A percentile compares a stretch with the other conserved stretches of the same genome.
phyloP scores from a whole-genome alignment of 2,329 filamentous ascomycete species.

The Colletotrichum acutatum region DNA sequence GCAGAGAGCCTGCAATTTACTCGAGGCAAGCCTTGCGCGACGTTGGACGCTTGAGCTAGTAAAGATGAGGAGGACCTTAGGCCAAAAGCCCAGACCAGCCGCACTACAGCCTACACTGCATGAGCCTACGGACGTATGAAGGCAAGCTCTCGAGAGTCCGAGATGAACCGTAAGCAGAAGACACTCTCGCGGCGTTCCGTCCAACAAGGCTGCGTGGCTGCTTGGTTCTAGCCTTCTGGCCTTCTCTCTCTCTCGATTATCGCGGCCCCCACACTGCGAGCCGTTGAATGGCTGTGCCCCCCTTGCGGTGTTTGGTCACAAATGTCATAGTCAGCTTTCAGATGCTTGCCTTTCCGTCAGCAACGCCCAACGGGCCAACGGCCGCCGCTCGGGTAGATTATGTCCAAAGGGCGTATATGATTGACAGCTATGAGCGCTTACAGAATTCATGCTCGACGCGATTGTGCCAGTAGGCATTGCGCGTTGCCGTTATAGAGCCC shows the following conservation, averaged over 20 bases:
- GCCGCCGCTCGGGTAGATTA: neutral
- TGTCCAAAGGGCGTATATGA: neutral
- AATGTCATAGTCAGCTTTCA: neutral
- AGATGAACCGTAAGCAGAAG: neutral
- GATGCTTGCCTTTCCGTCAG: neutral
- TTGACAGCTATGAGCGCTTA: neutral
- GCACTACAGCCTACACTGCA: neutral
- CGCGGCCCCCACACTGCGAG: neutral
- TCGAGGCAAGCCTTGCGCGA: conserved; percentile 11
- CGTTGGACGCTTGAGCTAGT: neutral
- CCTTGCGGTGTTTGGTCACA: neutral
- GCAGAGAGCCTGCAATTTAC: conserved; percentile 9
- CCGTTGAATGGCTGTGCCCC: neutral
- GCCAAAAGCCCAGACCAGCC: neutral
- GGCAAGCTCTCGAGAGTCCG: neutral
- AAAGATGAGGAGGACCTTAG: neutral
- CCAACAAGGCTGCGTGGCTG: neutral
- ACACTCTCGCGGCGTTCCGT: no score
- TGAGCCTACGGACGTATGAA: neutral
- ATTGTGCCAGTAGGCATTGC: neutral
- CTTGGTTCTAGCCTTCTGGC: neutral
- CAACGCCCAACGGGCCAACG: neutral
- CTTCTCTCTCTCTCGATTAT: neutral
- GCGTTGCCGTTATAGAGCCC: neutral
- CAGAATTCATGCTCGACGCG: neutral